phyloP scores from a whole-genome alignment of 169 alveolate genomes.

The Plasmodium berghei region DNA sequence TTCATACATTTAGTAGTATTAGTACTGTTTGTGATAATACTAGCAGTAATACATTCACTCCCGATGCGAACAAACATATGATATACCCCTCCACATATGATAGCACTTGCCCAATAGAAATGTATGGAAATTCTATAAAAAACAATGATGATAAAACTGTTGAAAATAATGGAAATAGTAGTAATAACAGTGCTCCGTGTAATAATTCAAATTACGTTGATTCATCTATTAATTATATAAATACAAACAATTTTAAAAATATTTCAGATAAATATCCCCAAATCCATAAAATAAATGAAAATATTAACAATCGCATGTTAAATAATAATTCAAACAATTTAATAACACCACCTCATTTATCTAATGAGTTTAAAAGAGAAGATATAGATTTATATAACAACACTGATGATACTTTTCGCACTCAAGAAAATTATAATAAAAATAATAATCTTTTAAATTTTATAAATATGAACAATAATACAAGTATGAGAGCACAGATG shows the following conservation, averaged over 20 bases:
- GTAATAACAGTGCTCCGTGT: conserved; percentile 22
- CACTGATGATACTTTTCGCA: conserved; percentile 1
- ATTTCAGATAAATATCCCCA: conserved; percentile 8
- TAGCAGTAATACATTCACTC: background rate
- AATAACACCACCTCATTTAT: background rate
- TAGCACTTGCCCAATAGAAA: conserved; percentile 4
- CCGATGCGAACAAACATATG: conserved; percentile 6
- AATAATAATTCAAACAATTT: conserved; percentile 10
- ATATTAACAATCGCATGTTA: background rate
- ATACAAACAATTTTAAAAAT: conserved; percentile 13
- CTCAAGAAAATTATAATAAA: background rate
- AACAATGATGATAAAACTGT: conserved; percentile 1
- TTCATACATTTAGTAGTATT: background rate
- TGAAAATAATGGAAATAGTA: background rate
- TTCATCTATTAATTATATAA: conserved; percentile 8
- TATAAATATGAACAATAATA: background rate
- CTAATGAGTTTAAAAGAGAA: conserved; percentile 9
- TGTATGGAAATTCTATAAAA: conserved; percentile 10
- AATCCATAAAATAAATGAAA: background rate
- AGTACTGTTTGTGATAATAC: background rate
- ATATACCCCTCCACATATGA: conserved; percentile 14
- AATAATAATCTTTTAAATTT: conserved; percentile 17
- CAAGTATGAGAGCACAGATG: background rate
- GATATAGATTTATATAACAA: background rate
- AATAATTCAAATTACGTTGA: conserved; percentile 22